phyloP scores from a whole-genome alignment of 257 asterid genomes.

The Plectranthus barbatus region DNA sequence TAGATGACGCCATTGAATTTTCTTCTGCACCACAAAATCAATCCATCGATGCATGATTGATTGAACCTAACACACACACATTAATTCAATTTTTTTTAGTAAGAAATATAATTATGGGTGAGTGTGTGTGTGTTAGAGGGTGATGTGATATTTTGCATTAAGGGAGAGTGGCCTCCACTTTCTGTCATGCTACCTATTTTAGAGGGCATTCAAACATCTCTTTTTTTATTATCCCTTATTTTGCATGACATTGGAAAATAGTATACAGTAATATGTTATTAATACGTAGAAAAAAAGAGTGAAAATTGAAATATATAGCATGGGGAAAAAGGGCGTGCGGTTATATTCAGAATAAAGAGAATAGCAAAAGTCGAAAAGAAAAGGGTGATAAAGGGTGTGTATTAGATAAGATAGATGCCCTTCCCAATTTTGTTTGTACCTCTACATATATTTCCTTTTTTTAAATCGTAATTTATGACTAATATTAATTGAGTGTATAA shows the following conservation, averaged over 20 bases:
- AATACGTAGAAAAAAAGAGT: neutral
- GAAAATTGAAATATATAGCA: neutral
- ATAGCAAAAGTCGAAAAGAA: conserved; percentile 8
- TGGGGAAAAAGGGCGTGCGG: neutral
- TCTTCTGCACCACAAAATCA: no score
- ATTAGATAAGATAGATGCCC: neutral
- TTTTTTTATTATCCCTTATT: neutral
- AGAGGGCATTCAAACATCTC: conserved; percentile 4
- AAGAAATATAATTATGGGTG: no score
- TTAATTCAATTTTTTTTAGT: no score
- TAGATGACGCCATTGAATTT: no score
- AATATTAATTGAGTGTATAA: conserved; percentile 8
- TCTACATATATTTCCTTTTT: no score
- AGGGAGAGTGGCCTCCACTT: neutral
- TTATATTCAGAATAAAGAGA: conserved; percentile 5
- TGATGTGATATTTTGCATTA: conserved; percentile 15
- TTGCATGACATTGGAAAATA: no score
- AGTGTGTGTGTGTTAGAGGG: no score
- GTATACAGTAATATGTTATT: neutral
- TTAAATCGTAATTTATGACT: neutral
- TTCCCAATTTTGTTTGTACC: no score
- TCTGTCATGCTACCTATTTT: conserved; percentile 18
- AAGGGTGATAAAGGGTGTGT: conserved; percentile 7
- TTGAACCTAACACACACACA: conserved; percentile 1
- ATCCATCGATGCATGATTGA: no score